A percentile compares a stretch with the other conserved stretches of the same genome.
Evolutionary conservation across 306 rosid genomes (phyloP).

Genomic region (Corylus americana): DNA sequence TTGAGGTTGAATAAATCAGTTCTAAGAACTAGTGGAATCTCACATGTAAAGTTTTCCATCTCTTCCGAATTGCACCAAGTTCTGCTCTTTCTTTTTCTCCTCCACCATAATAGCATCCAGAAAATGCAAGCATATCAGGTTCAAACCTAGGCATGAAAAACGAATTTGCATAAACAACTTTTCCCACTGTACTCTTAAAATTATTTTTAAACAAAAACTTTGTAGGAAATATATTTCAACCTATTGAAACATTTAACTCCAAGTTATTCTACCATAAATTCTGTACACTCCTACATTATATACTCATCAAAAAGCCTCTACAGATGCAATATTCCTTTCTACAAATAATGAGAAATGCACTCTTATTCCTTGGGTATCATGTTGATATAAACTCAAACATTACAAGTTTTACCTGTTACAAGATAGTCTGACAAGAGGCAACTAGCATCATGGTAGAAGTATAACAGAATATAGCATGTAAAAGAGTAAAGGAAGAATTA

Average conservation of each 20-base stretch:
- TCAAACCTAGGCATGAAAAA: slow-evolving; percentile 59
- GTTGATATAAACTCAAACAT: background rate
- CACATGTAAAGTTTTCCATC: slow-evolving; percentile 87
- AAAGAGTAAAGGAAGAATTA: slow-evolving; percentile 8
- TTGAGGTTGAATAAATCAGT: background rate
- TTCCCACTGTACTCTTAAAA: slow-evolving; percentile 4
- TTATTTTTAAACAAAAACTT: background rate
- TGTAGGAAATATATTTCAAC: background rate
- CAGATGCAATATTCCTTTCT: background rate
- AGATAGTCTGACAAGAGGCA: background rate
- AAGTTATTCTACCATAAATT: background rate
- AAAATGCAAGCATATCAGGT: slow-evolving; percentile 97
- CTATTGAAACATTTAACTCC: slow-evolving; percentile 7
- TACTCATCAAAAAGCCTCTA: background rate
- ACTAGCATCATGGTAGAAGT: background rate
- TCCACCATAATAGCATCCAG: slow-evolving; percentile 97
- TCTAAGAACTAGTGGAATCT: slow-evolving; percentile 31
- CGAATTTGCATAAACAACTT: slow-evolving; percentile 26
- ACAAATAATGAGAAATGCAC: background rate
- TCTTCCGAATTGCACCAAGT: slow-evolving; percentile 69
- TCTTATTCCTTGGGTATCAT: background rate
- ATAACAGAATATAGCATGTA: background rate
- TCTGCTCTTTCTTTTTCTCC: slow-evolving; percentile 76
- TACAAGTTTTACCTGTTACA: background rate
- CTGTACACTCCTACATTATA: background rate